Evolutionary conservation across 306 rosid genomes (phyloP), one percentile per base, ranked within the genome.

Genomic region (Mimosa bimucronata): DNA sequence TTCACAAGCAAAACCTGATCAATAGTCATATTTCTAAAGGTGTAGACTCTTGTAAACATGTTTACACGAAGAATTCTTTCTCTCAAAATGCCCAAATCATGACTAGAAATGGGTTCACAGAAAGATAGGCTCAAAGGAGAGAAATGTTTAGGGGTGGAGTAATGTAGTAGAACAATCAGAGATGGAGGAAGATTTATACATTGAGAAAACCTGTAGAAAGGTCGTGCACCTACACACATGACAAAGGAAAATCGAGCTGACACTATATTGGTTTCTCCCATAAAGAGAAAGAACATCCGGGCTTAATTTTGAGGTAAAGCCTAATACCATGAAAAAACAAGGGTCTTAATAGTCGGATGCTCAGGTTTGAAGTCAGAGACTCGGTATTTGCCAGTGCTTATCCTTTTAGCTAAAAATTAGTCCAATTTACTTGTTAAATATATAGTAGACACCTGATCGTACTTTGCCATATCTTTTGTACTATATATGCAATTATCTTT

Each of bases 1-100:
- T 61, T 44, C 12, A 21, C 62, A 31, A 73, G 50, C 73, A 74
- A 55, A 21, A 74, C 19, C 21, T 79, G 38, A 67, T 31, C 66
- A 25, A 11, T 19, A 13, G 60, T 79, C 55, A 40, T 79, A 30
- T 79, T 38, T 9, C 45, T 28, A 15, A 16, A 9, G 18, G 21
- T 70, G 41, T 29, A 62, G 40, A 29, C 40, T 62, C 11, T n/a
- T 62, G 40, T 29, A 25, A 25, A 66, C n/a, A 19, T 66, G 34
- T 57, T 26, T 30, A 34, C 8, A 55, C 52, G 34, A 68, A 73
- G 12, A 12, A 12, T 83, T 29, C 34, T 58, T 25, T 58, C 3
- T 4, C 34, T 26, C 66, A 25, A 58, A 58, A 25, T 25, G 18
- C 66, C 31, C 14, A 58, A 29, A 30, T 61, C 38, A 25, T 61